Base-by-base conservation (phyloP, 2,329 filamentous ascomycete genomes). In the Neofusicoccum laricinum region DNA sequence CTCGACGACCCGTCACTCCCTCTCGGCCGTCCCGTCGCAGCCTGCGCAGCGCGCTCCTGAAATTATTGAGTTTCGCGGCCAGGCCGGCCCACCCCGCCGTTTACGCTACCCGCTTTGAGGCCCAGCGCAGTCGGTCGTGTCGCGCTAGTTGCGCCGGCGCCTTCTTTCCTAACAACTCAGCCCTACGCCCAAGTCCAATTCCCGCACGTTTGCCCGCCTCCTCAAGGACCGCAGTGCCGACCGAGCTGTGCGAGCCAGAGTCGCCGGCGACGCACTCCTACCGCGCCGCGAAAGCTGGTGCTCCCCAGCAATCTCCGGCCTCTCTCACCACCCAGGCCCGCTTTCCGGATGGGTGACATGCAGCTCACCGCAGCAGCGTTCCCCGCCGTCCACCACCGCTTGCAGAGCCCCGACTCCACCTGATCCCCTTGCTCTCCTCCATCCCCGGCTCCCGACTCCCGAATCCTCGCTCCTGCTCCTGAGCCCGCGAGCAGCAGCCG, bases 291-390 rank as follows among this genome's bases (percentile, higher is more conserved):
- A 19, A 21, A 46, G 41, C 55, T 46, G 30, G 30, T 36, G 32
- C 49, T 51, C 12, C 32, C 32, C 49, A 51, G 32, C 55, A 46
- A 34, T 46, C 55, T 59, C 55, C 55, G 32, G 38, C 55, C 55
- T 59, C 55, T 59, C 55, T 59, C 41, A 59, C 55, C 55, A 59
- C 55, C 8, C 55, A 59, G 40, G 40, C 61, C 46, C 50, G 49
- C 61, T 46, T 55, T 63, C 62, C 62, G 62, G 50, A 64, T 50
- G 62, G 62, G 62, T 64, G 62, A 57, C 62, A 64, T 64, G 62
- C 50, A 45, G 50, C 51, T 57, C 61, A 50, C 62, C 62, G 50
- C 51, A 48, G 43, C 49, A 45, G 49, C 50, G 32, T 40, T 34
- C 50, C 62, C 48, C 40, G 61, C 61, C 61, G 49, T 36, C 61